Evolutionary conservation across 805 yeast genomes (phyloP).

Genomic region (Pichia kluyveri): DNA sequence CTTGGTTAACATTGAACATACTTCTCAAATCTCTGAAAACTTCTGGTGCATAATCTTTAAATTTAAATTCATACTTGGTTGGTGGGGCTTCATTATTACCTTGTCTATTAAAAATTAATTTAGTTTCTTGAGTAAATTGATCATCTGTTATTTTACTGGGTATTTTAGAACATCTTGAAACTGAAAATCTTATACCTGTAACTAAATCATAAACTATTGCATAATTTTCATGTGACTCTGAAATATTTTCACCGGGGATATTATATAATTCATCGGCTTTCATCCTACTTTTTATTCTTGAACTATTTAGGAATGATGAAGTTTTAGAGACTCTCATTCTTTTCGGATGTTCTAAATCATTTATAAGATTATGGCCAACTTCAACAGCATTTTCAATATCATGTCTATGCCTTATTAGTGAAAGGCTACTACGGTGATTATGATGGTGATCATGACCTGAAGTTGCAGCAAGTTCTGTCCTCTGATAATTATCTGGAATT

Average conservation of each 20-base stretch:
- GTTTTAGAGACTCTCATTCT: constrained; percentile 16
- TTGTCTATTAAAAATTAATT: constrained; percentile 75
- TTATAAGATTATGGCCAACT: background rate
- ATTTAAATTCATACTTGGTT: constrained; percentile 89
- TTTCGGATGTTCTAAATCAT: background rate
- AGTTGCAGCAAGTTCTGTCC: constrained; percentile 9
- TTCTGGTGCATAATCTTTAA: constrained; percentile 92
- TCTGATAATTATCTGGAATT: constrained; percentile 22
- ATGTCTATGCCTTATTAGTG: background rate
- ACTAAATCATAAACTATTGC: constrained; percentile 95
- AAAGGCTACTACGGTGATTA: constrained; percentile 1
- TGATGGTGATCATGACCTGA: background rate
- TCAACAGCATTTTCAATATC: background rate
- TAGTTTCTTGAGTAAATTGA: constrained; percentile 67
- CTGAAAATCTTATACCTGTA: constrained; percentile 93
- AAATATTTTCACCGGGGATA: constrained; percentile 24
- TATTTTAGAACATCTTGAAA: constrained; percentile 81
- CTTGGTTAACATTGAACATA: constrained; percentile 84
- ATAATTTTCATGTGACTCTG: constrained; percentile 87
- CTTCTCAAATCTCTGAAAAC: constrained; percentile 81
- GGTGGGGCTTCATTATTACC: constrained; percentile 91
- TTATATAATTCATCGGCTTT: constrained; percentile 22
- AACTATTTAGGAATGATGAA: constrained; percentile 16
- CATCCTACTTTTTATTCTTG: constrained; percentile 15
- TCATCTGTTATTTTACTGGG: constrained; percentile 61